phyloP scores from a whole-genome alignment of 495 filamentous ascomycete genomes.

The Geopyxis carbonaria region DNA sequence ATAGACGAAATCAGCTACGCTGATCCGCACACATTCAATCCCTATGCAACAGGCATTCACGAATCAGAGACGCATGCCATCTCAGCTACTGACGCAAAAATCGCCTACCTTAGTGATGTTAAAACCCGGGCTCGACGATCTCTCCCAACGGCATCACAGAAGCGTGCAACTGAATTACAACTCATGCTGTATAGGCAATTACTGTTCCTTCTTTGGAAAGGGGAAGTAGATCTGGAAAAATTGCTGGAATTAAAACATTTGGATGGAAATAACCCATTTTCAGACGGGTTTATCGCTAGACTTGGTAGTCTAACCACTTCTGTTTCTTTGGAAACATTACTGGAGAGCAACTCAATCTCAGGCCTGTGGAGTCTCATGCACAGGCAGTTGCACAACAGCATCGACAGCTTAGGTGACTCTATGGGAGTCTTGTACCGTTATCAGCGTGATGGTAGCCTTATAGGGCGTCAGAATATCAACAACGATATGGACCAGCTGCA shows the following conservation, averaged over 20 bases:
- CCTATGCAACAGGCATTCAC: no score
- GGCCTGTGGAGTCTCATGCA: constrained; percentile 54
- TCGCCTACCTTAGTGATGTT: constrained; percentile 67
- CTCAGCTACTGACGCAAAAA: no score
- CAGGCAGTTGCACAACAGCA: constrained; percentile 35
- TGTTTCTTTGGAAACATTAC: constrained; percentile 32
- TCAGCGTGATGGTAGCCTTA: constrained; percentile 33
- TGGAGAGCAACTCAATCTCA: constrained; percentile 41
- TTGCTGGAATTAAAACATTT: constrained; percentile 57
- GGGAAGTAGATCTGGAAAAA: constrained; percentile 45
- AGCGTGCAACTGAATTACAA: constrained; percentile 66
- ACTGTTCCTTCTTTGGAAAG: constrained; percentile 53
- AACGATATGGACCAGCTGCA: constrained; percentile 47
- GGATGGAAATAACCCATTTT: constrained; percentile 45
- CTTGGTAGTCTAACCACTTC: constrained; percentile 52
- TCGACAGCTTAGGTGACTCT: constrained; percentile 37
- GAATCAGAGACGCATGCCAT: no score
- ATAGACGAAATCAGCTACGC: constrained; percentile 73
- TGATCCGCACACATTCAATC: no score
- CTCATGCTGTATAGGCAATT: constrained; percentile 85
- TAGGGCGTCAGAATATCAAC: constrained; percentile 52
- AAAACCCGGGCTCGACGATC: constrained; percentile 57
- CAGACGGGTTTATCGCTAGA: constrained; percentile 64
- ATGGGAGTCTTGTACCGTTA: constrained; percentile 49
- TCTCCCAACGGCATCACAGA: constrained; percentile 47